Evolutionary conservation across 2,329 filamentous ascomycete species (phyloP).

Genomic region (Herpotrichia juniperi): DNA sequence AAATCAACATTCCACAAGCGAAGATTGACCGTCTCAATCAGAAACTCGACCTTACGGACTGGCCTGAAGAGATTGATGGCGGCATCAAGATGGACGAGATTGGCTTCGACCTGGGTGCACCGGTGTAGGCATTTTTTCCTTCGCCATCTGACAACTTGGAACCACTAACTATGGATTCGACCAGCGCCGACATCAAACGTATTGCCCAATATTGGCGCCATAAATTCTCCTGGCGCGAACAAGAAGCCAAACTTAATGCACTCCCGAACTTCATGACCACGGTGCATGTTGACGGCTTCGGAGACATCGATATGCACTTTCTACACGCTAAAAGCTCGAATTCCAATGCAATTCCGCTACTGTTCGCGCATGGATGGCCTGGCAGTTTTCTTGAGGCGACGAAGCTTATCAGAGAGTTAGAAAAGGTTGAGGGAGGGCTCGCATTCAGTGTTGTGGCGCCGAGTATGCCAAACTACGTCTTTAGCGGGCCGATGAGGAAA

Average conservation of each 20-base stretch:
- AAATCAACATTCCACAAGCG: no score
- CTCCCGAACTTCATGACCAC: slow-evolving; percentile 62
- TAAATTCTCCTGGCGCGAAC: slow-evolving; percentile 62
- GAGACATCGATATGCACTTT: slow-evolving; percentile 64
- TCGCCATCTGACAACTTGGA: no score
- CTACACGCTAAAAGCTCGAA: slow-evolving; percentile 60
- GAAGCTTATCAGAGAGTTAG: slow-evolving; percentile 60
- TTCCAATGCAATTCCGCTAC: slow-evolving; percentile 61
- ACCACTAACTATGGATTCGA: no score
- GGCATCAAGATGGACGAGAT: no score
- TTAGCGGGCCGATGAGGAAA: slow-evolving; percentile 53
- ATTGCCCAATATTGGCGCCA: slow-evolving; percentile 61
- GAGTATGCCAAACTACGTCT: slow-evolving; percentile 58
- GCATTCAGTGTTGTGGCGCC: slow-evolving; percentile 58
- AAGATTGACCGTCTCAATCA: no score
- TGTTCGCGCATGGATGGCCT: slow-evolving; percentile 71
- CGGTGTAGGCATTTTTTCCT: no score
- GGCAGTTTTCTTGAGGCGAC: slow-evolving; percentile 68
- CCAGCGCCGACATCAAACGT: slow-evolving; percentile 61
- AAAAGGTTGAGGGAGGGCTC: slow-evolving; percentile 48
- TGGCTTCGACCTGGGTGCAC: no score
- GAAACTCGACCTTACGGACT: no score
- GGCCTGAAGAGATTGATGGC: no score
- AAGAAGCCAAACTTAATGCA: slow-evolving; percentile 62
- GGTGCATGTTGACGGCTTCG: slow-evolving; percentile 62